Evolutionary conservation across 208 protist species (phyloP).

Genomic region (Naegleria fowleri): DNA sequence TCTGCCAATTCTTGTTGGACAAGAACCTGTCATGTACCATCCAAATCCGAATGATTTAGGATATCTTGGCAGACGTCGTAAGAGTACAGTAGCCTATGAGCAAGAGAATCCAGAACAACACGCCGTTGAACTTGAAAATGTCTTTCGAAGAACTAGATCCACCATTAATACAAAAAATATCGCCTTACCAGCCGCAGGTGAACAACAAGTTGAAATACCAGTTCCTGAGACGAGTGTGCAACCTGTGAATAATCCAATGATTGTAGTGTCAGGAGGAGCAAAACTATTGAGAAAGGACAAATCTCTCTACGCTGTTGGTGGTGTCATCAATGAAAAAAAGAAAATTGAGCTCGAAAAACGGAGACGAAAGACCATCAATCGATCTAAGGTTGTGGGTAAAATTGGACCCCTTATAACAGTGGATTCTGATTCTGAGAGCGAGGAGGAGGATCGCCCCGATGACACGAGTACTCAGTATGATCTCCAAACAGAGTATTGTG

Average conservation of each 20-base stretch:
- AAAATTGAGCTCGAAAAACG: neutral
- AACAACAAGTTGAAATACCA: neutral
- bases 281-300: neutral
- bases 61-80: neutral
- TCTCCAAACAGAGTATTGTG: no score
- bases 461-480: no score
- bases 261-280: neutral
- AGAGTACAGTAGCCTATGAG: neutral
- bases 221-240: neutral
- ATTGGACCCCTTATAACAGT: neutral
- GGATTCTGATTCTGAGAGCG: neutral
- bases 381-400: no score
- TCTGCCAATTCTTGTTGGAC: neutral
- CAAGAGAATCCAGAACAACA: neutral
- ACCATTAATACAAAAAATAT: neutral
- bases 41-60: no score
- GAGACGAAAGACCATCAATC: neutral
- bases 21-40: neutral
- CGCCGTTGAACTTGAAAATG: neutral
- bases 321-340: neutral
- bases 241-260: neutral
- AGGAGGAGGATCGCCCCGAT: neutral
- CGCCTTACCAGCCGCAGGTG: no score
- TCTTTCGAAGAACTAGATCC: neutral
- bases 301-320: neutral